Evolutionary conservation across 768 basidiomycete species (phyloP).

Genomic region (Termitomyces sp.): DNA sequence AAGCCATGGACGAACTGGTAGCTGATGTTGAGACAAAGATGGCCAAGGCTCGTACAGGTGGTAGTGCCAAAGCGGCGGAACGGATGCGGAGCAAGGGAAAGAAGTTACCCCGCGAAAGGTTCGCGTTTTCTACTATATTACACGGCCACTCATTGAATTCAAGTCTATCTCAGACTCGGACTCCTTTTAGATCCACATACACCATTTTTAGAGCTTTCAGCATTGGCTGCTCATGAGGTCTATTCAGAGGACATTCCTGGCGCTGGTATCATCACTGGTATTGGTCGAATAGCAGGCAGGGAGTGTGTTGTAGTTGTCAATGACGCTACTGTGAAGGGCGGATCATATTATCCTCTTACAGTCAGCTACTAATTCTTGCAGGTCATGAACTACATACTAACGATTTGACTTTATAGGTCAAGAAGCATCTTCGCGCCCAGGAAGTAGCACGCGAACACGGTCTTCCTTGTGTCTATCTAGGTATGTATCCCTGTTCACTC

Average conservation of each 20-base stretch:
- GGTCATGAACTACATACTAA: not conserved
- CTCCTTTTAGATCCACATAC: conserved; percentile 81
- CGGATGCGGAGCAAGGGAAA: conserved; percentile 79
- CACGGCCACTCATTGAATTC: not conserved
- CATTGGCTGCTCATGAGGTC: conserved; percentile 84
- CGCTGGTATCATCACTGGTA: conserved; percentile 88
- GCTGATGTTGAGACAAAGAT: conserved; percentile 61
- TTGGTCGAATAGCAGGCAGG: conserved; percentile 72
- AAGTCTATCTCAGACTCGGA: conserved; percentile 46
- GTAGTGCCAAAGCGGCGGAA: conserved; percentile 71
- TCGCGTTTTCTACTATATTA: conserved; percentile 18
- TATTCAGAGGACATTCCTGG: conserved; percentile 82
- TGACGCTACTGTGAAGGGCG: conserved; percentile 92
- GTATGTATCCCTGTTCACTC: conserved; percentile 39
- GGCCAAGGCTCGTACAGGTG: conserved; percentile 62
- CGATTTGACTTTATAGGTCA: conserved; percentile 52
- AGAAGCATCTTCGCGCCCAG: conserved; percentile 94
- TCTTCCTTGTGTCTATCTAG: conserved; percentile 89
- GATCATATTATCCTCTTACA: conserved; percentile 88
- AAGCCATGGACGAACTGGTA: conserved; percentile 70
- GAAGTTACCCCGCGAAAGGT: conserved; percentile 84
- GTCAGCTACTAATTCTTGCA: conserved; percentile 33
- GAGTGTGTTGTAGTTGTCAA: conserved; percentile 93
- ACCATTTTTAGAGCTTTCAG: conserved; percentile 87
- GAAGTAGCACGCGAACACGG: conserved; percentile 91